phyloP scores from a whole-genome alignment of 164 flowering plant genomes.

The Stephania cephalantha region DNA sequence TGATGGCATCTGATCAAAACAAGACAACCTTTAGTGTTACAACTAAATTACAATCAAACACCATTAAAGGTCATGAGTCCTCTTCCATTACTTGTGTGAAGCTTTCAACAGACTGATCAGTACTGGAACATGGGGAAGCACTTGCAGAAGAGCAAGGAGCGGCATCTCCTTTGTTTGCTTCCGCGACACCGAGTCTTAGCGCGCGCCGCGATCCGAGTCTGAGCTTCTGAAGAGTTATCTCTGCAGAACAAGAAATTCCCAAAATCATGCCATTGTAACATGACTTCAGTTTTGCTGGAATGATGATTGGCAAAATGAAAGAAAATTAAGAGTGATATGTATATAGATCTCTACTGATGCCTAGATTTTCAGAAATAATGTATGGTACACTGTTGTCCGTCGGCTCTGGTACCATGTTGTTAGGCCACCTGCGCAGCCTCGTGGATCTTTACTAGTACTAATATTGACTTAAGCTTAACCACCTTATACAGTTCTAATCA shows the following conservation, averaged over 20 bases:
- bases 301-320: too few relatives aligned
- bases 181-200: constrained; percentile 10
- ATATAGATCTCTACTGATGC: too few relatives aligned
- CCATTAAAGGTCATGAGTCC: not conserved
- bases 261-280: not conserved
- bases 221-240: constrained; percentile 65
- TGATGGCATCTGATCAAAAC: not conserved
- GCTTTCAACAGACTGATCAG: not conserved
- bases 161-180: constrained; percentile 10
- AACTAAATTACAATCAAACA: not conserved
- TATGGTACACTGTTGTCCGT: too few relatives aligned
- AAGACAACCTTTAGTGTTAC: not conserved
- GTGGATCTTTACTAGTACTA: too few relatives aligned
- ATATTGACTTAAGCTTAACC: too few relatives aligned
- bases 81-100: constrained; percentile 4
- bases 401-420: too few relatives aligned
- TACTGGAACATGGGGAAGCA: constrained; percentile 9
- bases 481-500: too few relatives aligned
- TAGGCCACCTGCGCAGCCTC: too few relatives aligned
- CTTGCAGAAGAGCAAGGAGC: constrained; percentile 8
- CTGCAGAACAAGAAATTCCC: constrained; percentile 23
- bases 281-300: not conserved
- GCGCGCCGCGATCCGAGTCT: constrained; percentile 45
- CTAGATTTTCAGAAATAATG: too few relatives aligned
- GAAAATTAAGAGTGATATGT: too few relatives aligned